phyloP scores from a whole-genome alignment of 441 rosid species.

The Isatis lusitanica region DNA sequence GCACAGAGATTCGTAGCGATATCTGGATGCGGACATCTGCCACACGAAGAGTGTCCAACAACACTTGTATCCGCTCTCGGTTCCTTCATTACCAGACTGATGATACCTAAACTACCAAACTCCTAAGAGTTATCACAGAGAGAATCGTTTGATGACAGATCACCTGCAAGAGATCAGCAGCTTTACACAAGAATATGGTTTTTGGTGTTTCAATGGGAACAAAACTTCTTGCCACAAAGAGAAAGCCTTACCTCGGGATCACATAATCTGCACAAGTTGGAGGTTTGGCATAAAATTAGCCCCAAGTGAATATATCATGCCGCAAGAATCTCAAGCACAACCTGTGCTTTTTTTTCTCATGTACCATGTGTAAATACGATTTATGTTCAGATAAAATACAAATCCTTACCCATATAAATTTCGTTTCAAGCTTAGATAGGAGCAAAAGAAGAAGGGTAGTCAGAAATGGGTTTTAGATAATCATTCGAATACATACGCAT shows the following conservation, averaged over 20 bases:
- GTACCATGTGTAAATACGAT: conserved; percentile 10
- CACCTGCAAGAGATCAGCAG: not conserved
- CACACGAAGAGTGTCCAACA: conserved; percentile 91
- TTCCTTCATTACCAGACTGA: conserved; percentile 73
- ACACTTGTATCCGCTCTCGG: conserved; percentile 70
- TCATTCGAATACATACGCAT: conserved; percentile 24
- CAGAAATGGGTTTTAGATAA: conserved; percentile 26
- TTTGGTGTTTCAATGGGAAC: not conserved
- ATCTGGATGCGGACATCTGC: conserved; percentile 91
- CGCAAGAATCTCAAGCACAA: not conserved
- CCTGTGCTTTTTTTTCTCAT: not conserved
- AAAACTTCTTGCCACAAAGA: not conserved
- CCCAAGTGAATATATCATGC: conserved; percentile 3
- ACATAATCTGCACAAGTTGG: not conserved
- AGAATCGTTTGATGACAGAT: not conserved
- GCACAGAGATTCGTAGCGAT: conserved; percentile 84
- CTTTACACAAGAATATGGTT: not conserved
- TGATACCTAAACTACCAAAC: conserved; percentile 36
- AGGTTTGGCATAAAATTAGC: not conserved
- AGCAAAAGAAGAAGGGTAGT: conserved; percentile 11
- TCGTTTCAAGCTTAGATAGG: not conserved
- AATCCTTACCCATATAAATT: not conserved
- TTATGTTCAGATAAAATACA: not conserved
- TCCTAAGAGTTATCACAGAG: conserved; percentile 4
- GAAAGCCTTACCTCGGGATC: not conserved